Evolutionary conservation across 352 stramenopile species (phyloP), one percentile per base, ranked within the genome.

Genomic region (Phytophthora melonis): DNA sequence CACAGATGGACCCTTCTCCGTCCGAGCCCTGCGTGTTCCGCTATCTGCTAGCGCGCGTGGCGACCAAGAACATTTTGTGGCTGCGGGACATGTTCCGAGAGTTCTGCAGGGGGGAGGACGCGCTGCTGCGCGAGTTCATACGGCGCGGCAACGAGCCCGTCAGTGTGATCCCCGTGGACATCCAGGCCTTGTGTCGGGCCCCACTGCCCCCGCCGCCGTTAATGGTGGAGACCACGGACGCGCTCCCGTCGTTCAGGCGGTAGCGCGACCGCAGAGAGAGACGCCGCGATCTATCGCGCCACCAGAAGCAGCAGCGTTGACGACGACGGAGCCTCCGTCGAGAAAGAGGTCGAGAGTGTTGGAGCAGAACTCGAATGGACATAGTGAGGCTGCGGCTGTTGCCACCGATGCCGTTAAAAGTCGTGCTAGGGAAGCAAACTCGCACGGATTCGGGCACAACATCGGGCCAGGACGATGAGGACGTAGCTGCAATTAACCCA

Each of bases 31-130:
- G 74, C 21, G 52, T 77, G 7, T 76, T 81, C 34, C n/a, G 25
- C 43, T 79, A 68, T 32, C 16, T 85, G 11, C 57, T 60, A 27
- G 58, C 64, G 3, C 75, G 75, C 14, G 75, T 85, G n/a, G 66
- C 55, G 19, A 83, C 75, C n/a, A 81, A 74, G 52, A 82, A 85
- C 72, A 71, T 85, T 32, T 23, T 77, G 55, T 79, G 68, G 75
- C 53, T 86, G 23, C 39, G 68, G 11, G 57, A 75, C 14, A 73
- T 86, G 36, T 82, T 71, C 57, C 5, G 60, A 10, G 75, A 86
- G 23, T 86, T 83, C 30, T 75, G 67, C 36, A 59, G 41, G 3
- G 76, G 79, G 6, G 55, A 68, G 0, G 66, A 83, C 13, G n/a
- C 57, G 1, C 30, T 71, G 19, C 18, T 86, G 13, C 14, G 36